Evolutionary conservation across 2,329 filamentous ascomycete species (phyloP).

Genomic region (Beauveria rudraprayagi): DNA sequence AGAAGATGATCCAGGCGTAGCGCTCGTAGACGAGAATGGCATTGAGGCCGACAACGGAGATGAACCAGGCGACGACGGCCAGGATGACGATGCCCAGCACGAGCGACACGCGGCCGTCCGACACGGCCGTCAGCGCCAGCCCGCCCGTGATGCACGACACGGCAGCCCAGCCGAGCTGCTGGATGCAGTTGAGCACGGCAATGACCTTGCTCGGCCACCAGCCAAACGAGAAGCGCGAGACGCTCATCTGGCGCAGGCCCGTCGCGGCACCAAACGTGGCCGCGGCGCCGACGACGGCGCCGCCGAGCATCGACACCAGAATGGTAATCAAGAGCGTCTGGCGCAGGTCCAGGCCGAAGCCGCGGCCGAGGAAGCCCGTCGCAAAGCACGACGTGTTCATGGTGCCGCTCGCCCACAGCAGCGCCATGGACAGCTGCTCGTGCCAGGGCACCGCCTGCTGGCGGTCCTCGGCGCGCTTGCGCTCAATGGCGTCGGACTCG

Average conservation of each 20-base stretch:
- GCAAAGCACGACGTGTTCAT: slow-evolving; percentile 45
- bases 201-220: slow-evolving; percentile 44
- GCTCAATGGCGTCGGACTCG: slow-evolving; percentile 37
- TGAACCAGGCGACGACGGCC: slow-evolving; percentile 37
- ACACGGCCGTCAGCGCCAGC: slow-evolving; percentile 38
- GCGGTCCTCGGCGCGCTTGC: slow-evolving; percentile 37
- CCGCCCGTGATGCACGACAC: slow-evolving; percentile 45
- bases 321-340: slow-evolving; percentile 37
- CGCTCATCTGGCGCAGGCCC: slow-evolving; percentile 43
- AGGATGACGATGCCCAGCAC: slow-evolving; percentile 47
- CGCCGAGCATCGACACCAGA: slow-evolving; percentile 34
- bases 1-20: slow-evolving; percentile 40
- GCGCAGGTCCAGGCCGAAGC: slow-evolving; percentile 37
- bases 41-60: slow-evolving; percentile 44
- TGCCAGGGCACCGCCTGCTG: slow-evolving; percentile 21
- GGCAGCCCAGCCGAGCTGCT: slow-evolving; percentile 42
- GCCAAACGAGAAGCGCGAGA: slow-evolving; percentile 40
- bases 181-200: slow-evolving; percentile 31
- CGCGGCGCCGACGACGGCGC: slow-evolving; percentile 33
- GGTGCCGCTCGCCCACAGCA: slow-evolving; percentile 43
- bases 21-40: slow-evolving; percentile 41
- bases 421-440: slow-evolving; percentile 39
- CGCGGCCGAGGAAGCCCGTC: slow-evolving; percentile 42
- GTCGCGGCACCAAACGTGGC: slow-evolving; percentile 42
- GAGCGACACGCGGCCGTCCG: slow-evolving; percentile 34